Evolutionary conservation across 1,284 basidiomycete genomes (phyloP), one percentile per base, ranked within the genome.

Genomic region (Malassezia japonica): DNA sequence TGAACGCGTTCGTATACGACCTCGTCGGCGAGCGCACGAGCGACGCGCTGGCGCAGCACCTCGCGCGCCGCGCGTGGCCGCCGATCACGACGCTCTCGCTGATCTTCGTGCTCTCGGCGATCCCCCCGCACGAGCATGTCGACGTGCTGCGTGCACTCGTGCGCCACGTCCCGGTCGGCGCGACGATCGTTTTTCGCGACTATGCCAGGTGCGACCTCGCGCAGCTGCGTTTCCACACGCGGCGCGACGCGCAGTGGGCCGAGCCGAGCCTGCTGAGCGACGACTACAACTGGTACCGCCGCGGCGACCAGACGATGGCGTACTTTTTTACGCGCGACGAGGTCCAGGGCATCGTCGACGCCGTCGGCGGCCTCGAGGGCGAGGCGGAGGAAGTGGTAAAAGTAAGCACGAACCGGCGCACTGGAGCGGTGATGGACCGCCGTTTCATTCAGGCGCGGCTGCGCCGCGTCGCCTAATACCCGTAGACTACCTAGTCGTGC

Each of bases 221-320:
- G 0, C 74, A 75, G 47, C 46, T 74, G 0, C 63, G 74, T 2
- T 75, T 74, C 51, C 72, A 75, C 46, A 68, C 64, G 9, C 62
- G 61, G 31, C 59, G 59, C 6, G 61, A 62, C 29, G 61, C 60
- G 3, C 51, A 55, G 3, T 73, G 67, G 64, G 49, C 58, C 8
- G 69, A 73, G 55, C 74, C 74, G 0, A 60, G 57, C 9, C 59
- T 74, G n/a, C 60, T 75, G 10, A 55, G 52, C 37, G 37, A 46
- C 3, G 8, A 46, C 4, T 55, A 64, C 37, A 55, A 58, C 43
- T 65, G 61, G 60, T 75, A 74, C 51, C 49, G 61, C 7, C 50
- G 74, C 8, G 74, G 74, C 9, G 74, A 75, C 37, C 62, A 67
- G 21, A 75, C 74, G 1, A 60, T 74, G 57, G 73, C 71, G 25